Conservation (phyloP, 2,329 filamentous ascomycete species). For the Drechslerella coelobrocha region DNA sequence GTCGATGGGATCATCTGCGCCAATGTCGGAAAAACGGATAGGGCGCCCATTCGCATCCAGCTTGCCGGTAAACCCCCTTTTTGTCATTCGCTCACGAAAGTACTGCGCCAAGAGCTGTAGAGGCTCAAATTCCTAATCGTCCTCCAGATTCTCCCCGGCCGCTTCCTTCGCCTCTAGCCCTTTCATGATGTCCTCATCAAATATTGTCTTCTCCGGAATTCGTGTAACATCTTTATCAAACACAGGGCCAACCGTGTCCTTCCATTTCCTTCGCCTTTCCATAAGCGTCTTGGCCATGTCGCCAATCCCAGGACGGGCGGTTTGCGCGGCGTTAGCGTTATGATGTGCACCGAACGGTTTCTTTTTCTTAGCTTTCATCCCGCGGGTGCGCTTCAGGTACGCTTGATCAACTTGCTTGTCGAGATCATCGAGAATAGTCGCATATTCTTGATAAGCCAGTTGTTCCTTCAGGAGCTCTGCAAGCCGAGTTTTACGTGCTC, state of each 20-base stretch:
- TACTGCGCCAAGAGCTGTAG: neutral
- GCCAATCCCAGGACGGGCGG: constrained; percentile 78
- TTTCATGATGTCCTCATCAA: constrained; percentile 51
- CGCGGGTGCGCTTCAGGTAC: constrained; percentile 93
- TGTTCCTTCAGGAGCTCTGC: constrained; percentile 87
- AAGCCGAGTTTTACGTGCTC: constrained; percentile 84
- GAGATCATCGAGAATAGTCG: constrained; percentile 93
- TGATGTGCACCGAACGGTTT: constrained; percentile 76
- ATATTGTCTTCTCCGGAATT: constrained; percentile 53
- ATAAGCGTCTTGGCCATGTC: constrained; percentile 90
- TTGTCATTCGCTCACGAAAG: neutral
- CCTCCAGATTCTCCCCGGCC: constrained; percentile 52
- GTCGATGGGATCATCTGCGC: neutral
- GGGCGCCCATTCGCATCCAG: neutral
- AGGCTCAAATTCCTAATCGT: constrained; percentile 43
- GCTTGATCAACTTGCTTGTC: constrained; percentile 85
- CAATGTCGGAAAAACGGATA: neutral
- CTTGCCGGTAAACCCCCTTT: neutral
- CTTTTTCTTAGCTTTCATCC: constrained; percentile 92
- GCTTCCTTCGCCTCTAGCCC: constrained; percentile 54
- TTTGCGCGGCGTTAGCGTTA: constrained; percentile 66
- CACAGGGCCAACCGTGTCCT: constrained; percentile 85
- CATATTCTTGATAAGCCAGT: constrained; percentile 96
- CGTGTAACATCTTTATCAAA: constrained; percentile 73
- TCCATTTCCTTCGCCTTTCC: constrained; percentile 89